phyloP scores from a whole-genome alignment of 2,329 filamentous ascomycete species.

The Botrytis paeoniae region DNA sequence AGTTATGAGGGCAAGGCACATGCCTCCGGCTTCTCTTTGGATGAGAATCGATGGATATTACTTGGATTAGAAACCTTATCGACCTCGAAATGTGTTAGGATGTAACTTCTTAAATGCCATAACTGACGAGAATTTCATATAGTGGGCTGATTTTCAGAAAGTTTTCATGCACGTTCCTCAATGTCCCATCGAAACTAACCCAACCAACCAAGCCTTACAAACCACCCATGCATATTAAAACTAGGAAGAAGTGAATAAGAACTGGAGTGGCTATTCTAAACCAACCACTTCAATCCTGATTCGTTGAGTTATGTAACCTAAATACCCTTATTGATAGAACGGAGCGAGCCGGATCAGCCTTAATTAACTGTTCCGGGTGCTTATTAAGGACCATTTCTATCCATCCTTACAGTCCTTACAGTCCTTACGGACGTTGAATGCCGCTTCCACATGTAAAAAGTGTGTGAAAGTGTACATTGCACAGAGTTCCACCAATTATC shows the following conservation, averaged over 20 bases:
- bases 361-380: neutral
- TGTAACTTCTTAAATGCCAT: slow-evolving; percentile 2
- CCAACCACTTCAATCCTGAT: neutral
- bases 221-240: neutral
- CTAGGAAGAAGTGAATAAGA: neutral
- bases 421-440: neutral
- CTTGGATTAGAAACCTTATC: neutral
- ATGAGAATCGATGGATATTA: neutral
- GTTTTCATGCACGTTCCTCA: slow-evolving; percentile 14
- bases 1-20: neutral
- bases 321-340: neutral
- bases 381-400: neutral
- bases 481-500: neutral
- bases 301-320: neutral
- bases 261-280: neutral
- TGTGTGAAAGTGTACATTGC: neutral
- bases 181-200: neutral
- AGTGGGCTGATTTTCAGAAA: slow-evolving; percentile 13
- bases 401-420: too few species aligned
- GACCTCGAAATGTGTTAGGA: neutral
- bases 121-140: slow-evolving; percentile 16
- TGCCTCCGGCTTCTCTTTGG: neutral
- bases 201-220: neutral
- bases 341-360: slow-evolving; percentile 16
- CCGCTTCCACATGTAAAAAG: neutral